These are phyloP conservation scores for Priceomyces haplophilus DNA, from an alignment of 805 yeast species.

Conservation along the genomic window DNA sequence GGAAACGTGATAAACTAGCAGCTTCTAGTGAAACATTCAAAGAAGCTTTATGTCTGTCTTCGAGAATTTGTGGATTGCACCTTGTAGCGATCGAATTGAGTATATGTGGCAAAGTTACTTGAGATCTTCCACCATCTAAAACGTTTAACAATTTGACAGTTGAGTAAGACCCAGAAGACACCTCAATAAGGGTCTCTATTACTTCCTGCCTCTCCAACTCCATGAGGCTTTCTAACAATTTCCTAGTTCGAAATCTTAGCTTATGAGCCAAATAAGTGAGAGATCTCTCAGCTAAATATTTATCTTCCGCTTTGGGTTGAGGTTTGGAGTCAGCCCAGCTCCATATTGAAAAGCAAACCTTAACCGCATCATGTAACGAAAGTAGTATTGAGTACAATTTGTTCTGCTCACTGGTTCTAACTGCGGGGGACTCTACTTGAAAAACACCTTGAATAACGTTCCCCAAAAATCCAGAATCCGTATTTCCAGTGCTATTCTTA, in stretches of 20 bases:
- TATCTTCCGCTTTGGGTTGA: constrained; percentile 1
- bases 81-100: constrained; percentile 53
- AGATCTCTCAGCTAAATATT: constrained; percentile 21
- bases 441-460: constrained; percentile 77
- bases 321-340: constrained; percentile 53
- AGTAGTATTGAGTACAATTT: constrained; percentile 56
- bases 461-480: constrained; percentile 56
- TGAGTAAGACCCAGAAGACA: constrained; percentile 19
- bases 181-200: constrained; percentile 58
- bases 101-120: constrained; percentile 65
- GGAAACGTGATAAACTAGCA: constrained; percentile 46
- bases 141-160: constrained; percentile 65
- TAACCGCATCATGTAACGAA: constrained; percentile 60
- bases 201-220: constrained; percentile 70
- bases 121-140: constrained; percentile 81
- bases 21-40: constrained; percentile 47
- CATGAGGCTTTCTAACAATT: constrained; percentile 61
- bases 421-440: constrained; percentile 62
- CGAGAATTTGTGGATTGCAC: constrained; percentile 32
- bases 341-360: constrained; percentile 65
- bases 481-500: constrained; percentile 3
- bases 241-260: constrained; percentile 66
- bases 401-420: constrained; percentile 48
- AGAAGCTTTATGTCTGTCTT: constrained; percentile 41
- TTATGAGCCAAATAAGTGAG: constrained; percentile 47